These are phyloP conservation scores for Geotrichum histeridarum DNA, from an alignment of 1,139 yeast genomes.

Conservation along the genomic window DNA sequence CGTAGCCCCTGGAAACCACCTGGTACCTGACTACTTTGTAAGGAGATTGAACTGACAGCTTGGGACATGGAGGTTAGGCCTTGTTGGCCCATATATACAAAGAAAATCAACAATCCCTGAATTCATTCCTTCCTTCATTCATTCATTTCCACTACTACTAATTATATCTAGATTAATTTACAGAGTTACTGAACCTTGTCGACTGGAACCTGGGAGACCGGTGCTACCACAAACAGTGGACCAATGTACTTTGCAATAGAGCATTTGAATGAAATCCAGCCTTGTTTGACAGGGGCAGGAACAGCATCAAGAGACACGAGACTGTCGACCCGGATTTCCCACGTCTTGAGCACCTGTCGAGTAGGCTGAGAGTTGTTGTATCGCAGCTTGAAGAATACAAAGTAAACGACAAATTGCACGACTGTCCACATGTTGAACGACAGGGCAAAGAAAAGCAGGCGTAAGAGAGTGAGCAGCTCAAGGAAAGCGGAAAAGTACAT, in stretches of 20 bases:
- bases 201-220: no score
- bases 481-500: constrained; percentile 66
- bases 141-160: no score
- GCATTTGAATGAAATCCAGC: constrained; percentile 57
- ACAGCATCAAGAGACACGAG: constrained; percentile 51
- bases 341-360: constrained; percentile 60
- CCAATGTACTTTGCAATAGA: constrained; percentile 40
- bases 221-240: constrained; percentile 2
- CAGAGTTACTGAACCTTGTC: no score
- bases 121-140: no score
- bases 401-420: constrained; percentile 53
- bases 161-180: no score
- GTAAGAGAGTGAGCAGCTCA: constrained; percentile 54
- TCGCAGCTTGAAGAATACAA: constrained; percentile 68
- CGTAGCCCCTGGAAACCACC: no score
- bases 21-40: no score
- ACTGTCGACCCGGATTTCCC: constrained; percentile 71
- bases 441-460: constrained; percentile 46
- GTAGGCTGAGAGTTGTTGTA: constrained; percentile 73
- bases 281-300: constrained; percentile 54
- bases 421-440: constrained; percentile 61
- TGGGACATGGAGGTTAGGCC: neutral
- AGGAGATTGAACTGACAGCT: neutral
- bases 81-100: no score
- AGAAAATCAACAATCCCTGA: no score